Percentiles rank a stretch among this genome's conserved stretches.
Conservation (phyloP, 2,329 filamentous ascomycete species). For the Beauveria asiatica region DNA sequence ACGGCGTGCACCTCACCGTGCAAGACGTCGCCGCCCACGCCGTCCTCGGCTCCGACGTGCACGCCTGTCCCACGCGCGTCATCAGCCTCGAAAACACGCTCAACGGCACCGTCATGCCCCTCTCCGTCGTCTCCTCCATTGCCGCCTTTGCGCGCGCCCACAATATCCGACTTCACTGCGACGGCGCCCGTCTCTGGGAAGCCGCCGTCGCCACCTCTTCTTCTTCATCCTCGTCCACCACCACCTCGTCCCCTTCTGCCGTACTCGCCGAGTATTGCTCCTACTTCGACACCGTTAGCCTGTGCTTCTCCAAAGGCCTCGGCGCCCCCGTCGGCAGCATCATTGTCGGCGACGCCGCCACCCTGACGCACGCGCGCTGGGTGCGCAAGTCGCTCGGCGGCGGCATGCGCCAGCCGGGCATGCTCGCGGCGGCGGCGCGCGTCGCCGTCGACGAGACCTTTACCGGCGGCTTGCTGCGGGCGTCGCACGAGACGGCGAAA, state of each 20-base stretch:
- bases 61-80: constrained; percentile 70
- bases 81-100: constrained; percentile 84
- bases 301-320: constrained; percentile 77
- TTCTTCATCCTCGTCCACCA: too few relatives aligned
- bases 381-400: constrained; percentile 66
- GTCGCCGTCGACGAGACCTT: constrained; percentile 53
- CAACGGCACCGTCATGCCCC: constrained; percentile 68
- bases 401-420: constrained; percentile 62
- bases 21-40: constrained; percentile 64
- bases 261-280: constrained; percentile 57
- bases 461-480: constrained; percentile 47
- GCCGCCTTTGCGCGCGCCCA: constrained; percentile 57
- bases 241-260: constrained; percentile 25
- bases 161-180: constrained; percentile 63
- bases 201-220: constrained; percentile 59
- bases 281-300: constrained; percentile 63
- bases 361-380: constrained; percentile 33
- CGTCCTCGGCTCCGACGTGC: constrained; percentile 60
- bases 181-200: constrained; percentile 77
- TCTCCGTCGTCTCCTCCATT: constrained; percentile 62
- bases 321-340: constrained; percentile 75
- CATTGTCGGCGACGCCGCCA: constrained; percentile 44
- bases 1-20: constrained; percentile 65
- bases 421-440: constrained; percentile 62
- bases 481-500: constrained; percentile 55